Conservation (phyloP, 2,329 filamentous ascomycete genomes). For the Pyrenophora seminiperda region DNA sequence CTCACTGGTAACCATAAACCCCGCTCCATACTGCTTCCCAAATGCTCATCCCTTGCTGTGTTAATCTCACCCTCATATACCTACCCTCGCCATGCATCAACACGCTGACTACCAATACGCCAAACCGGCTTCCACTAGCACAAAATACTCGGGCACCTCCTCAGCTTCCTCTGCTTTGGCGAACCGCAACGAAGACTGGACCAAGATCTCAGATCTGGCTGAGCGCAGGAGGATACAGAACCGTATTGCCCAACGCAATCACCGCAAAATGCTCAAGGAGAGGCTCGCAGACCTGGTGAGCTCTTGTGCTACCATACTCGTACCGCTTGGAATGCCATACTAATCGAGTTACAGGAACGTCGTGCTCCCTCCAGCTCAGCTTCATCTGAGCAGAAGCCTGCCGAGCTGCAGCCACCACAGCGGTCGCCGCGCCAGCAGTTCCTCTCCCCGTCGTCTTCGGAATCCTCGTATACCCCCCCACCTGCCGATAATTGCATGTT, state of each 20-base stretch:
- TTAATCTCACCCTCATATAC: too few species aligned
- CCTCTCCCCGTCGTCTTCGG: slow-evolving; percentile 45
- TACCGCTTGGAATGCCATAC: slow-evolving; percentile 19
- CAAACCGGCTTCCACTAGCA: slow-evolving; percentile 47
- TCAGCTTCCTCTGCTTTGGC: slow-evolving; percentile 94
- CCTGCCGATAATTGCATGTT: slow-evolving; percentile 73
- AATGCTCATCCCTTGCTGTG: slow-evolving; percentile 10
- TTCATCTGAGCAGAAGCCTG: slow-evolving; percentile 63
- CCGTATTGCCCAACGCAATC: slow-evolving; percentile 95
- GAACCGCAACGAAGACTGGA: slow-evolving; percentile 98
- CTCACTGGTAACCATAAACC: slow-evolving; percentile 21
- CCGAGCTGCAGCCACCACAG: slow-evolving; percentile 54
- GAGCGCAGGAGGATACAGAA: slow-evolving; percentile 95
- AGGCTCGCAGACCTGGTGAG: slow-evolving; percentile 74
- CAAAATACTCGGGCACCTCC: slow-evolving; percentile 79
- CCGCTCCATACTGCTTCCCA: slow-evolving; percentile 11
- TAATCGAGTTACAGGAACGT: slow-evolving; percentile 59
- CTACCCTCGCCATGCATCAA: slow-evolving; percentile 53
- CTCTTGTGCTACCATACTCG: slow-evolving; percentile 15
- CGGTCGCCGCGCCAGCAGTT: slow-evolving; percentile 46
- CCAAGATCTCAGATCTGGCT: slow-evolving; percentile 95
- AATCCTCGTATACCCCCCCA: slow-evolving; percentile 51
- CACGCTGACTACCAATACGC: slow-evolving; percentile 53
- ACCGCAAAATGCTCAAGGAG: slow-evolving; percentile 94
- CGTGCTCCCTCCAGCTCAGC: slow-evolving; percentile 69